Percentiles rank a stretch among this genome's conserved stretches.
Evolutionary conservation across 1,139 yeast genomes (phyloP).

Genomic region (Nakaseomyces bracarensis): DNA sequence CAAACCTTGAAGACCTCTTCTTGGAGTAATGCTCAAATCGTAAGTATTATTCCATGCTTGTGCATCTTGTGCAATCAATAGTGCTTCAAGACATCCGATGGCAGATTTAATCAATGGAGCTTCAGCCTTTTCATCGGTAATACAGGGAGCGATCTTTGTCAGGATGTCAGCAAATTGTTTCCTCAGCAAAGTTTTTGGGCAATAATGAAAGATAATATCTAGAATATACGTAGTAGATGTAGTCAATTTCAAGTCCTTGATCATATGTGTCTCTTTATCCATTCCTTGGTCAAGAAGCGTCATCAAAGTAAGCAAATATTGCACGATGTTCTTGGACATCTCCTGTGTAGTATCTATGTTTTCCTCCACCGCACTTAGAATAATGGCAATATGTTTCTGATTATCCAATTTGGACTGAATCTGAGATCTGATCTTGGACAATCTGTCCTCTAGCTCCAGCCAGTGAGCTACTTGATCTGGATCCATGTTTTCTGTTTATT

Average conservation of each 20-base stretch:
- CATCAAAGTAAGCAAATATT: constrained; percentile 77
- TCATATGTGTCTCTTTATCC: constrained; percentile 41
- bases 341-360: constrained; percentile 37
- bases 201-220: constrained; percentile 69
- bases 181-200: constrained; percentile 60
- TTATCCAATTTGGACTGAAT: constrained; percentile 67
- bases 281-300: constrained; percentile 74
- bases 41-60: constrained; percentile 59
- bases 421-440: constrained; percentile 64
- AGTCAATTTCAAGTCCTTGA: constrained; percentile 56
- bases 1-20: constrained; percentile 73
- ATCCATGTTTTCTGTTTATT: constrained; percentile 12
- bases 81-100: constrained; percentile 74
- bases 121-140: constrained; percentile 60
- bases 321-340: constrained; percentile 47
- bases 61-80: constrained; percentile 72
- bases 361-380: constrained; percentile 84
- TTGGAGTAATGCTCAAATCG: constrained; percentile 56
- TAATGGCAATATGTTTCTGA: constrained; percentile 69
- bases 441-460: constrained; percentile 55
- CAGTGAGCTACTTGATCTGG: constrained; percentile 44
- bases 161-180: constrained; percentile 71
- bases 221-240: constrained; percentile 72
- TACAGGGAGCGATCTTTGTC: constrained; percentile 70
- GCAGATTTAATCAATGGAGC: constrained; percentile 84